Evolutionary conservation across 768 basidiomycete species (phyloP), one percentile per base, ranked within the genome.

Genomic region (Psilocybe subaeruginosa): DNA sequence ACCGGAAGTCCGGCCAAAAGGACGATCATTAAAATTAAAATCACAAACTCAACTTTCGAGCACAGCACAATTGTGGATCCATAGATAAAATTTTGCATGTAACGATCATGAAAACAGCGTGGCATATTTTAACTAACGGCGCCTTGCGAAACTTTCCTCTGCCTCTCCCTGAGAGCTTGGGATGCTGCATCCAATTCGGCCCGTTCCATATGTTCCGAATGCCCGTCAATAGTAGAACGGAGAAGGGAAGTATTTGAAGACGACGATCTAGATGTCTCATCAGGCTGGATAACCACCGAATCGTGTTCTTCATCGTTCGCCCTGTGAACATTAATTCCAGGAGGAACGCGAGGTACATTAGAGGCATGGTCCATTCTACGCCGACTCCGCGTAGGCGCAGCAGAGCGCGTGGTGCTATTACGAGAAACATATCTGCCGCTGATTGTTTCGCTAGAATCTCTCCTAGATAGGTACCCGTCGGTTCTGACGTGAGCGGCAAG

Each of bases 221-320:
- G 51, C 8, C 47, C 47, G 35, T 53, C 51, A 53, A 53, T 17
- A 0, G 33, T 53, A 53, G 51, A 53, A 17, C 31, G 3, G 31
- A 35, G n/a, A 37, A 53, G 31, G n/a, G 62, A 66, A 9, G 67
- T 63, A 51, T 59, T 59, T 14, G 53, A 30, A 9, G 67, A 66
- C 7, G 62, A 56, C 17, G 61, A 49, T 27, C 59, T 60, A 6
- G 65, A 66, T 50, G 59, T 56, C 12, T 50, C 30, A 52, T 62
- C 58, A 43, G 67, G 67, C 30, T 53, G 56, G 17, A 68, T 66
- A 23, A 68, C 63, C 16, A 68, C 52, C 29, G 61, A 63, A n/a
- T 68, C 67, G 7, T 45, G 12, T 14, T 53, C 60, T 3, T 48
- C 58, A 11, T n/a, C 49, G 35, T n/a, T 16, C 9, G 9, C 39